Evolutionary conservation across 768 basidiomycete genomes (phyloP).

Genomic region (Cubamyces sp.): DNA sequence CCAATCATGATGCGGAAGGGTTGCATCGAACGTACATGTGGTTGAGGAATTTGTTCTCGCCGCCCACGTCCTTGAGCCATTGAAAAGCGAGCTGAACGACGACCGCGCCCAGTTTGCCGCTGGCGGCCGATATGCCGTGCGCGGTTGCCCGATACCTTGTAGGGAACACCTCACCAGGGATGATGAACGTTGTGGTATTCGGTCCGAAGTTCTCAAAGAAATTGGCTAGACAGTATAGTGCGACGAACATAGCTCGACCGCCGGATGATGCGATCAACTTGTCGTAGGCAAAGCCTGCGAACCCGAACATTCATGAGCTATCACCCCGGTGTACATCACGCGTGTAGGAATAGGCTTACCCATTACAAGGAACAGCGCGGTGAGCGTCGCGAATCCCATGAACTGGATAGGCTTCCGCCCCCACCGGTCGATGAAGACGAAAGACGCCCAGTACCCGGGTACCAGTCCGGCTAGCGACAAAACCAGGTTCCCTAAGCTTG

Average conservation of each 20-base stretch:
- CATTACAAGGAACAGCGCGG: slow-evolving; percentile 40
- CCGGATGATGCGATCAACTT: slow-evolving; percentile 32
- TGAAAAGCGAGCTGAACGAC: slow-evolving; percentile 43
- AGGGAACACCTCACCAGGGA: slow-evolving; percentile 50
- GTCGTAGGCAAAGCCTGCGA: slow-evolving; percentile 35
- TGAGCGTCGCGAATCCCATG: slow-evolving; percentile 42
- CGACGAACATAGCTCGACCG: slow-evolving; percentile 39
- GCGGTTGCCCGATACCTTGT: slow-evolving; percentile 49
- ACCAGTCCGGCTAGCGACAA: slow-evolving; percentile 43
- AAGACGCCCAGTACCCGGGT: slow-evolving; percentile 44
- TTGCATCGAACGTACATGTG: slow-evolving; percentile 36
- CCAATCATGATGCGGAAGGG: not conserved
- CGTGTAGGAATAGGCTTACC: slow-evolving; percentile 18
- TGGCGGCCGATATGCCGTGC: slow-evolving; percentile 49
- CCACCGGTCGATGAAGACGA: slow-evolving; percentile 42
- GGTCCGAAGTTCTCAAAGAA: slow-evolving; percentile 52
- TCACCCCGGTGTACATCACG: not conserved
- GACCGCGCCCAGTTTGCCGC: slow-evolving; percentile 50
- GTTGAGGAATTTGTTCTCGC: slow-evolving; percentile 35
- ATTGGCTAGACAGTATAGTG: slow-evolving; percentile 44
- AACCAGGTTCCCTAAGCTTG: slow-evolving; percentile 41
- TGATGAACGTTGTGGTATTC: slow-evolving; percentile 48
- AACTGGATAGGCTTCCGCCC: slow-evolving; percentile 47
- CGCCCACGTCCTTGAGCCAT: slow-evolving; percentile 42
- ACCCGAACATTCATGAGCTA: not conserved